Conservation (phyloP, 2,329 filamentous ascomycete genomes). For the Pestalotiopsis fici region DNA sequence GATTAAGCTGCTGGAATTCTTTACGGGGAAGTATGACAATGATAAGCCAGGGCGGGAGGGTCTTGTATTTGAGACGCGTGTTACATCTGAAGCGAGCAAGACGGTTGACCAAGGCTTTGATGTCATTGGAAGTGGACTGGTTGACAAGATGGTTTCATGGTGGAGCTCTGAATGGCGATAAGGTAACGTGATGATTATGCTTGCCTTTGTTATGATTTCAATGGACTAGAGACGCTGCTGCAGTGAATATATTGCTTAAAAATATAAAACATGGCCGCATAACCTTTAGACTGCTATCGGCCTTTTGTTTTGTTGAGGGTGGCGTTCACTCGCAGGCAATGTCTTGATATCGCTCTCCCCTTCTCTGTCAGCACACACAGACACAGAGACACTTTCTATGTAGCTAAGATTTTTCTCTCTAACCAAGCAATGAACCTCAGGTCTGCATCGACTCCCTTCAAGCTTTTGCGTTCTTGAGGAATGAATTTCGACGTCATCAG, state of each 20-base stretch:
- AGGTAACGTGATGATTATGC: not conserved
- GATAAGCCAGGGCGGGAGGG: conserved; percentile 36
- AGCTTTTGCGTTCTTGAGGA: not conserved
- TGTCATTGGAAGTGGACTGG: conserved; percentile 37
- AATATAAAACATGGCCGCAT: not conserved
- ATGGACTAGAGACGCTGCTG: not conserved
- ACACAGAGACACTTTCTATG: too few species aligned
- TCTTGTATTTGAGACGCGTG: conserved; percentile 37
- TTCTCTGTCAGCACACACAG: too few species aligned
- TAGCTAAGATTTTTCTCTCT: too few species aligned
- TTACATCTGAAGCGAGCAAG: conserved; percentile 21
- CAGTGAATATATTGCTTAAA: not conserved
- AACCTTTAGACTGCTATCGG: not conserved
- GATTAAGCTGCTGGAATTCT: conserved; percentile 54
- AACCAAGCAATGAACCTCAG: not conserved
- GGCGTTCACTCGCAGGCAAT: not conserved
- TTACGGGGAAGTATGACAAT: conserved; percentile 51
- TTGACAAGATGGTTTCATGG: conserved; percentile 25
- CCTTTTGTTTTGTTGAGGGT: not conserved
- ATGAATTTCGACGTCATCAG: not conserved
- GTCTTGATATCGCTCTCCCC: too few species aligned
- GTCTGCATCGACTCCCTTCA: not conserved
- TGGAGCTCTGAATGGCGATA: not conserved
- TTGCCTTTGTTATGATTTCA: not conserved
- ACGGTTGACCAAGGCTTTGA: conserved; percentile 34